Evolutionary conservation across 169 alveolate genomes (phyloP), one percentile per base, ranked within the genome.

Genomic region (Plasmodium falciparum): DNA sequence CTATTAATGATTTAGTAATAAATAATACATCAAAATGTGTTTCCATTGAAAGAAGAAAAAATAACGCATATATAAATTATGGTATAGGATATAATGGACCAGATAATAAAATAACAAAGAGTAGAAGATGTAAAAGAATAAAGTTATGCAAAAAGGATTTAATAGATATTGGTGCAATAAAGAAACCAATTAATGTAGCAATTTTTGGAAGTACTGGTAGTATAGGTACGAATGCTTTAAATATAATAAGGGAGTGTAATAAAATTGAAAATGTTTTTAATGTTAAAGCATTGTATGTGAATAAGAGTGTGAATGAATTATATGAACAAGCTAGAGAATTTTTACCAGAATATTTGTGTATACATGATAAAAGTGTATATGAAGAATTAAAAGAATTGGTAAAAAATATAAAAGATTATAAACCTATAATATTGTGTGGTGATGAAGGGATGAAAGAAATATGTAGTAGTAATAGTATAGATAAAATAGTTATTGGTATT

Each of bases 121-220:
- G 0, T 7, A 61, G 56, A 26, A 22, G 39, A 39, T 12, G 65
- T 22, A 17, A 22, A 43, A 62, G 66, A 17, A 13, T 50, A 24
- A 65, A 72, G n/a, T 24, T 52, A 54, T 26, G 13, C 24, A 20
- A 61, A 61, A 45, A 58, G 47, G 52, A 74, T 6, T 22, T 20
- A 1, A 43, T 5, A 17, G 63, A 15, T 58, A 20, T 74, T 15
- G 22, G 12, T 39, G n/a, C n/a, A 15, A 3, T 33, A 17, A 39
- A 17, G 2, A 61, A 59, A 15, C 62, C 43, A 33, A 80, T 80
- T n/a, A 80, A 80, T 58, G 83, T 80, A 5, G 90, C 67, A 49
- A 88, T 94, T 22, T 62, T 90, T 59, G 97, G 97, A 1, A 89
- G 95, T 74, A 95, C 97, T 13, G 97, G 97, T 0, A 91, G 96